These are phyloP conservation scores for Monosporozyma yasuniensis DNA, from an alignment of 805 yeast species.

Conservation along the genomic window DNA sequence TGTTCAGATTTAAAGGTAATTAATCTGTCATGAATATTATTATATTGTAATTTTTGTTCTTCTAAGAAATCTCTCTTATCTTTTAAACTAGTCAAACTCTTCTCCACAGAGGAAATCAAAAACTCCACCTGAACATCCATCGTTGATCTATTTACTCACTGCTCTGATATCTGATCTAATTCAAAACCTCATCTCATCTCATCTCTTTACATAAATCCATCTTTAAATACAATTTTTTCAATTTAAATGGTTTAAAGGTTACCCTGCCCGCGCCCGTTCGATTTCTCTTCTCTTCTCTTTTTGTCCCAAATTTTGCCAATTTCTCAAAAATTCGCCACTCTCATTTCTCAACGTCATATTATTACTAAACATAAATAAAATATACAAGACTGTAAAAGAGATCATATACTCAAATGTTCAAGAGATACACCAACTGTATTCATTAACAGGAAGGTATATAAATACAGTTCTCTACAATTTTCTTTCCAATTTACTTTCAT, in stretches of 20 bases:
- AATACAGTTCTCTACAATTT: background rate
- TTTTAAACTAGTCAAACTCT: slow-evolving; percentile 16
- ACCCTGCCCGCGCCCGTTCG: background rate
- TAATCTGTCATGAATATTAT: slow-evolving; percentile 11
- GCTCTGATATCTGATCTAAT: background rate
- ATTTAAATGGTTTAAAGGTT: background rate
- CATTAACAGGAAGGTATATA: background rate
- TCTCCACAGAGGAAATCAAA: slow-evolving; percentile 14
- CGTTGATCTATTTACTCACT: background rate
- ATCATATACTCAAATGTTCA: background rate
- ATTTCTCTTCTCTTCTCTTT: background rate
- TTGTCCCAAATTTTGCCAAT: background rate
- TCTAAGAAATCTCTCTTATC: slow-evolving; percentile 20
- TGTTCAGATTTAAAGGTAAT: slow-evolving; percentile 2
- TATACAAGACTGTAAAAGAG: background rate
- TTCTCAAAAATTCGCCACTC: background rate
- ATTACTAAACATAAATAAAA: background rate
- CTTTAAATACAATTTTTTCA: background rate
- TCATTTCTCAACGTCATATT: background rate
- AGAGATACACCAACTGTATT: background rate
- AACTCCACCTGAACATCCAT: slow-evolving; percentile 11
- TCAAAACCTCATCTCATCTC: background rate
- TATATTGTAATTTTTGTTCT: slow-evolving; percentile 23
- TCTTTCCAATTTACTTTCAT: too few species aligned
- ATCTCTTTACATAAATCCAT: background rate